Conservation (phyloP, 768 basidiomycete species). For the Rhodotorula taiwanensis region DNA sequence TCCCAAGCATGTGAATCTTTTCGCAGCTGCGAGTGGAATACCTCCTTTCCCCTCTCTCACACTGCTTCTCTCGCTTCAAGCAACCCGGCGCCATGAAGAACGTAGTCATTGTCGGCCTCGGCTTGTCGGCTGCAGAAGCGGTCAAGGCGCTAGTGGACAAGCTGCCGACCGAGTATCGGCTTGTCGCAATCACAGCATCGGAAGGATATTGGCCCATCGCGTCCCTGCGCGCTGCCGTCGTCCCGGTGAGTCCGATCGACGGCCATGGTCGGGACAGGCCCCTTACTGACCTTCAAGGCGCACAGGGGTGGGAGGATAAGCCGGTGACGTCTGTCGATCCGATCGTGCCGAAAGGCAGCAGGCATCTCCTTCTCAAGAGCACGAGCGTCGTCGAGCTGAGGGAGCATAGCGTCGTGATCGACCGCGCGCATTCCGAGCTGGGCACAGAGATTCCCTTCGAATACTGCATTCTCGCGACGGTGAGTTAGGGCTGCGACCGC, state of each 20-base stretch:
- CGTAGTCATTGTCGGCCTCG: conserved; percentile 27
- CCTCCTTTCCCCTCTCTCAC: background rate
- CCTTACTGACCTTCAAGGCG: background rate
- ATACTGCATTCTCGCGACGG: conserved; percentile 33
- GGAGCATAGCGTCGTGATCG: conserved; percentile 11
- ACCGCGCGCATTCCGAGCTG: conserved; percentile 14
- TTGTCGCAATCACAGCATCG: conserved; percentile 4
- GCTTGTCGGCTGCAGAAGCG: background rate
- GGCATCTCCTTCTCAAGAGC: conserved; percentile 12
- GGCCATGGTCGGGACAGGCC: too few species aligned
- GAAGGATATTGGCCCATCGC: conserved; percentile 4
- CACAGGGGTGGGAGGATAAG: conserved; percentile 29
- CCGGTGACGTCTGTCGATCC: conserved; percentile 4
- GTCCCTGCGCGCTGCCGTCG: conserved; percentile 4
- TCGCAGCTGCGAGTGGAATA: too few species aligned
- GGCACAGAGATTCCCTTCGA: conserved; percentile 32
- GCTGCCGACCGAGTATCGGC: conserved; percentile 8
- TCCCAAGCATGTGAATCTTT: too few species aligned
- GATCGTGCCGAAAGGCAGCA: conserved; percentile 1
- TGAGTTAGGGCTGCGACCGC: conserved; percentile 1
- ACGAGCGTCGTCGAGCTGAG: conserved; percentile 11
- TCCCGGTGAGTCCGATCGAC: conserved; percentile 7
- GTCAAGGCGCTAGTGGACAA: conserved; percentile 1
- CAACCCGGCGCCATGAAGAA: background rate
- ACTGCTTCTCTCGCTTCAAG: background rate